These are phyloP conservation scores for Trichophyton mentagrophytes DNA, from an alignment of 2,329 filamentous ascomycete genomes.

Conservation along the genomic window DNA sequence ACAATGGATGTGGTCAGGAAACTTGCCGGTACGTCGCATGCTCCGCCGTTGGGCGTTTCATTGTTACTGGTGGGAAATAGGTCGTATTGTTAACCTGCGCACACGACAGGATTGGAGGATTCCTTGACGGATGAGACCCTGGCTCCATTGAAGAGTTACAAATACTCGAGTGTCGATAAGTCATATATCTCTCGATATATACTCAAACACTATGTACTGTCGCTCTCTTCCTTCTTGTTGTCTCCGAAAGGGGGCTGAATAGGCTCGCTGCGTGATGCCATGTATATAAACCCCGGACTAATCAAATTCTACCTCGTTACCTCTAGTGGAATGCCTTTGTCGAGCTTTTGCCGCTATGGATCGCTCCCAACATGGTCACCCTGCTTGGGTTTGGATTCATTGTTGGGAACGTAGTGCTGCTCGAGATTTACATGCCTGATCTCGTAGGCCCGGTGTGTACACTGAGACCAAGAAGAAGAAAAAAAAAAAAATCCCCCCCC, in stretches of 20 bases:
- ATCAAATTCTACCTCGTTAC: background rate
- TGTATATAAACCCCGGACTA: slow-evolving; percentile 6
- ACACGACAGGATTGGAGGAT: slow-evolving; percentile 23
- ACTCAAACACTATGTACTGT: slow-evolving; percentile 78
- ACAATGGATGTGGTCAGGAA: background rate
- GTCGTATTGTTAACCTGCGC: background rate
- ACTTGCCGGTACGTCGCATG: background rate
- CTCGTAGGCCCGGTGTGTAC: slow-evolving; percentile 70
- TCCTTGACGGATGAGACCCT: slow-evolving; percentile 79
- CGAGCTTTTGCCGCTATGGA: slow-evolving; percentile 82
- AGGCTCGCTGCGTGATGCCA: background rate
- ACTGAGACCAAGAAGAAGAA: background rate
- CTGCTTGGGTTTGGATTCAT: slow-evolving; percentile 92
- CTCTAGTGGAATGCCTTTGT: slow-evolving; percentile 91
- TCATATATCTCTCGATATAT: slow-evolving; percentile 89
- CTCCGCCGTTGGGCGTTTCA: background rate
- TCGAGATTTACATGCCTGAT: slow-evolving; percentile 77
- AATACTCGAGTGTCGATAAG: slow-evolving; percentile 95
- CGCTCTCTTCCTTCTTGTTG: background rate
- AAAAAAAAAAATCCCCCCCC: too few species aligned
- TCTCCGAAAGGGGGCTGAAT: background rate
- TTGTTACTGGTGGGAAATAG: background rate
- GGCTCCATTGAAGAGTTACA: slow-evolving; percentile 84
- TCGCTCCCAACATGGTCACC: slow-evolving; percentile 96
- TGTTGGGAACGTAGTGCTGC: slow-evolving; percentile 61